phyloP scores from a whole-genome alignment of 2,329 filamentous ascomycete genomes.

The Sporothrix humicola region DNA sequence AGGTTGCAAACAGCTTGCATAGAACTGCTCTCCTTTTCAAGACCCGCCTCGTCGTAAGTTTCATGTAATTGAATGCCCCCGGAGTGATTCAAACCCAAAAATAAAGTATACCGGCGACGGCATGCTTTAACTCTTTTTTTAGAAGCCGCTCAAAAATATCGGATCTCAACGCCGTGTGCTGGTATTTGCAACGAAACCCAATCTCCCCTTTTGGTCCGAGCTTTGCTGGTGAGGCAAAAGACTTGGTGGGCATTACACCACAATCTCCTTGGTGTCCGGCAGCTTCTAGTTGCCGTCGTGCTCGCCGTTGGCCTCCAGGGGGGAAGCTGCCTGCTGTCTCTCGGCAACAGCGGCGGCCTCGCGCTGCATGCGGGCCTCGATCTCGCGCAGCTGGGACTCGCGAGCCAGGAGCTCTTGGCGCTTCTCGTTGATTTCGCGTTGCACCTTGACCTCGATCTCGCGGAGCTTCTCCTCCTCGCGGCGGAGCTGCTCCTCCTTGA shows the following conservation, averaged over 20 bases:
- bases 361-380: constrained; percentile 95
- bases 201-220: constrained; percentile 31
- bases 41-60: constrained; percentile 30
- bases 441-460: constrained; percentile 99
- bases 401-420: constrained; percentile 96
- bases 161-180: constrained; percentile 55
- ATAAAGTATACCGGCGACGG: constrained; percentile 48
- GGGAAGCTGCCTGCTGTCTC: constrained; percentile 43
- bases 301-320: constrained; percentile 61
- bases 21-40: constrained; percentile 28
- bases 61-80: constrained; percentile 21
- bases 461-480: constrained; percentile 99
- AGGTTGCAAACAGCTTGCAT: constrained; percentile 1
- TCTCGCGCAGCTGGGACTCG: constrained; percentile 98
- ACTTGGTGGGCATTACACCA: constrained; percentile 29
- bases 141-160: constrained; percentile 22
- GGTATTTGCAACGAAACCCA: constrained; percentile 32
- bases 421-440: constrained; percentile 99
- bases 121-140: constrained; percentile 47
- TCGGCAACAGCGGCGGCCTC: constrained; percentile 68
- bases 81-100: constrained; percentile 19
- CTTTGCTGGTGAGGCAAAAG: background rate
- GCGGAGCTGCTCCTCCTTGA: constrained; percentile 99
- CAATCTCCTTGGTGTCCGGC: constrained; percentile 33
- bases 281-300: constrained; percentile 56